phyloP scores from a whole-genome alignment of 148 eudicot species.

The Vaccinium vitisidaea region DNA sequence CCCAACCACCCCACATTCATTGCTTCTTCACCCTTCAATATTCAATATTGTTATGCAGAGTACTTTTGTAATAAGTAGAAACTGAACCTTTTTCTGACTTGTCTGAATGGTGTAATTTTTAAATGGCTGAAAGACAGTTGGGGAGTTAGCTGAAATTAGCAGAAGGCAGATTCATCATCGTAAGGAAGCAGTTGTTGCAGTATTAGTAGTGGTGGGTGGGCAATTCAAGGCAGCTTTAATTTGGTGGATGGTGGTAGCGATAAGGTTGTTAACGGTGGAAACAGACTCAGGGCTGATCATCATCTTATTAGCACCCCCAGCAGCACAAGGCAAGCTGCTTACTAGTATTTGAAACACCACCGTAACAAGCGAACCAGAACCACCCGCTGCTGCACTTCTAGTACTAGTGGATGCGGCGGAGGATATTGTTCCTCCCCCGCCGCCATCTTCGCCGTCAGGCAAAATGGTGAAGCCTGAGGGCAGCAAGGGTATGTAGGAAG shows the following conservation, averaged over 20 bases:
- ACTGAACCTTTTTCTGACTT: constrained; percentile 8
- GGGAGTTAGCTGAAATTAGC: constrained; percentile 9
- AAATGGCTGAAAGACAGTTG: constrained; percentile 16
- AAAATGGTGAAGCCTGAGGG: constrained; percentile 49
- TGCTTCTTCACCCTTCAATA: neutral
- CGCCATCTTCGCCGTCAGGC: constrained; percentile 30
- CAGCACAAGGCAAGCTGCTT: constrained; percentile 40
- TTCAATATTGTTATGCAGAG: neutral
- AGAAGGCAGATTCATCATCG: neutral
- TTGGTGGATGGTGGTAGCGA: constrained; percentile 46
- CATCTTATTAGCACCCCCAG: neutral
- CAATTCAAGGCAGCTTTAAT: constrained; percentile 53
- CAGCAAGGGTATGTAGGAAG: constrained; percentile 43
- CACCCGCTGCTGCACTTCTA: neutral
- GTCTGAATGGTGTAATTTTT: constrained; percentile 5
- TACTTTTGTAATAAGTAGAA: neutral
- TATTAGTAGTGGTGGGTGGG: neutral
- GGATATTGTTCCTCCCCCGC: neutral
- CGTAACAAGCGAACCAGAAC: constrained; percentile 43
- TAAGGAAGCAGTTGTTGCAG: neutral
- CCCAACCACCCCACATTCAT: constrained; percentile 27
- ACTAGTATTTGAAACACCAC: constrained; percentile 46
- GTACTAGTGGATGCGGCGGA: constrained; percentile 31
- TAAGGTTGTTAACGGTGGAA: constrained; percentile 45
- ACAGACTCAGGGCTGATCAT: constrained; percentile 51